These are phyloP conservation scores for Epichloe hybrida DNA, from an alignment of 2,329 filamentous ascomycete species.

Conservation along the genomic window DNA sequence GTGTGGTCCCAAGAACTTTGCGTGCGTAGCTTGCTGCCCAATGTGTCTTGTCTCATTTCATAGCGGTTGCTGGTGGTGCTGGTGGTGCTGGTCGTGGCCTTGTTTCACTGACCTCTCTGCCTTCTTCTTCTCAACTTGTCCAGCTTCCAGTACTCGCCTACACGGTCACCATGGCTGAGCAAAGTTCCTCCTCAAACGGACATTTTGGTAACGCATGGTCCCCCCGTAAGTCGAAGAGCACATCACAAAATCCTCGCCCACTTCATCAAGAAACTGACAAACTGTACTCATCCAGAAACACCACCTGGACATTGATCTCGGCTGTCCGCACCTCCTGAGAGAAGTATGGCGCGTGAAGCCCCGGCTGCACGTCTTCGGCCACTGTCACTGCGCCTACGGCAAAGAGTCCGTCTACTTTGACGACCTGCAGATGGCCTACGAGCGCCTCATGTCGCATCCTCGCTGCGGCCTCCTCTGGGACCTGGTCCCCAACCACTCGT, in stretches of 20 bases:
- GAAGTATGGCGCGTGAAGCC: slow-evolving; percentile 67
- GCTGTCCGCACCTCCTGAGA: slow-evolving; percentile 54
- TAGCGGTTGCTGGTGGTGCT: too few species aligned
- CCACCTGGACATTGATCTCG: slow-evolving; percentile 56
- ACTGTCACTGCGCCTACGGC: slow-evolving; percentile 67
- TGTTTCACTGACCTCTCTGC: neutral
- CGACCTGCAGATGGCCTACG: slow-evolving; percentile 56
- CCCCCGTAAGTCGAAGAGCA: slow-evolving; percentile 44
- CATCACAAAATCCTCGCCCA: too few species aligned
- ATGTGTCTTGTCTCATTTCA: neutral
- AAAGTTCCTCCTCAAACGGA: slow-evolving; percentile 61
- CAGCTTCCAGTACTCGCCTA: slow-evolving; percentile 59
- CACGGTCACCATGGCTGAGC: slow-evolving; percentile 56
- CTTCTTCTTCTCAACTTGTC: neutral
- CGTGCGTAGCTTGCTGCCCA: slow-evolving; percentile 19
- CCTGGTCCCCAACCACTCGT: slow-evolving; percentile 30
- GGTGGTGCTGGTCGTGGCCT: too few species aligned
- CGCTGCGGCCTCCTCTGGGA: slow-evolving; percentile 31
- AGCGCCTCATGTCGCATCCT: slow-evolving; percentile 41
- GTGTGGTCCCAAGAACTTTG: slow-evolving; percentile 59
- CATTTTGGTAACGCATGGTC: slow-evolving; percentile 69
- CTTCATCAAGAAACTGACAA: too few species aligned
- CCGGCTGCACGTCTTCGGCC: slow-evolving; percentile 68
- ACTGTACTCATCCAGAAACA: slow-evolving; percentile 44
- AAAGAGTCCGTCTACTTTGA: slow-evolving; percentile 61